A percentile compares a stretch with the other conserved stretches of the same genome.
Conservation (phyloP, 2,329 filamentous ascomycete genomes). For the Annulohypoxylon truncatum region DNA sequence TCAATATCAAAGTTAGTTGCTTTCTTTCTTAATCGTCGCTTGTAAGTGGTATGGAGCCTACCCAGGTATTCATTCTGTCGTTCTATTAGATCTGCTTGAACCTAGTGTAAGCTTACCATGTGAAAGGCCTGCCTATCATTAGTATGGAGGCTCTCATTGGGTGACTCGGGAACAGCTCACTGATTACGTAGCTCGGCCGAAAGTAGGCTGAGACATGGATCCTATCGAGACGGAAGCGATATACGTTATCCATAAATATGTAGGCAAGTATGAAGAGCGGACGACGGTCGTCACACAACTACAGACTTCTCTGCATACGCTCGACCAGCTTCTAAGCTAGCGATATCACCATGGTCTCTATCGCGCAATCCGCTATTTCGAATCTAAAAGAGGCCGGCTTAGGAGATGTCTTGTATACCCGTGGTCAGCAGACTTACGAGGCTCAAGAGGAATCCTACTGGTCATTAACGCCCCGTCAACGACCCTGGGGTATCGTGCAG, state of each 20-base stretch:
- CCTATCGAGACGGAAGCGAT: not conserved
- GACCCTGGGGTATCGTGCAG: conserved; percentile 39
- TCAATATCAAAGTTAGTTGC: too few species aligned
- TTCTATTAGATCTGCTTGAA: not conserved
- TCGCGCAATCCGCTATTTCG: conserved; percentile 7
- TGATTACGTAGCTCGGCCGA: not conserved
- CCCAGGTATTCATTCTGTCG: not conserved
- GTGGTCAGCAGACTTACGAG: conserved; percentile 19
- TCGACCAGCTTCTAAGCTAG: too few species aligned
- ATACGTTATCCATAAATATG: not conserved
- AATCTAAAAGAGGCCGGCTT: conserved; percentile 14
- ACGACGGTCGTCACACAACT: not conserved
- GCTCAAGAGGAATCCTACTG: conserved; percentile 34
- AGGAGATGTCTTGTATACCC: conserved; percentile 6
- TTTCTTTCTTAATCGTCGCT: too few species aligned
- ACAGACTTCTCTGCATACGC: not conserved
- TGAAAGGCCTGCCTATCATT: not conserved
- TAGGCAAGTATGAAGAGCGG: not conserved
- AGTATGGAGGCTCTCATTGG: not conserved
- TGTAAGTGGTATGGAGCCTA: not conserved
- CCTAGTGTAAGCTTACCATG: not conserved
- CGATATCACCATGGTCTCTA: conserved; percentile 8
- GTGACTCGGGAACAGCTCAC: not conserved
- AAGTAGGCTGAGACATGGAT: not conserved
- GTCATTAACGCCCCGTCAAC: conserved; percentile 29